Evolutionary conservation across 2,329 filamentous ascomycete genomes (phyloP).

Genomic region (Epichloe amarillans): DNA sequence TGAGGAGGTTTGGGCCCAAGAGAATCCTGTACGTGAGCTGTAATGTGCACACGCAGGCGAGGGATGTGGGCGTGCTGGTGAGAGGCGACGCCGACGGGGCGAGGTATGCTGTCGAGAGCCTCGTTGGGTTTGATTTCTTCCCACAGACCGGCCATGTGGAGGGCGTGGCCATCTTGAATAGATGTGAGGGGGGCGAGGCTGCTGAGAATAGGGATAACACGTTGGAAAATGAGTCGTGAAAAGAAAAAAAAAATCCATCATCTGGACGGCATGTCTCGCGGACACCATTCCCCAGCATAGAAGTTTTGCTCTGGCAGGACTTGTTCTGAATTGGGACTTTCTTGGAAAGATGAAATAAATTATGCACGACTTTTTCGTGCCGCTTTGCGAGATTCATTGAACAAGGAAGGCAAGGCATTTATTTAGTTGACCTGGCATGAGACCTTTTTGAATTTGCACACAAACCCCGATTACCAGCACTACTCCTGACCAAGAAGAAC

Average conservation of each 20-base stretch:
- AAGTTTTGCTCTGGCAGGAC: neutral
- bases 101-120: constrained; percentile 75
- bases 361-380: too few relatives aligned
- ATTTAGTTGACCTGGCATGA: neutral
- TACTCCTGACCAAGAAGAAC: constrained; percentile 35
- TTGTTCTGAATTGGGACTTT: too few relatives aligned
- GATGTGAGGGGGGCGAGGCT: constrained; percentile 30
- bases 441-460: neutral
- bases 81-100: constrained; percentile 41
- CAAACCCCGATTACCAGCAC: neutral
- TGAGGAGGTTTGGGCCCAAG: constrained; percentile 63
- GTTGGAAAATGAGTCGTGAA: neutral
- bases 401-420: too few relatives aligned
- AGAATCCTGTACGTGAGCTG: constrained; percentile 91
- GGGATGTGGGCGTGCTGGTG: constrained; percentile 82
- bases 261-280: too few relatives aligned
- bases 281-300: neutral
- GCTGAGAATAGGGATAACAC: neutral
- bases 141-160: constrained; percentile 69
- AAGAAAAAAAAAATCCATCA: too few relatives aligned
- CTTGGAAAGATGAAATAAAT: too few relatives aligned
- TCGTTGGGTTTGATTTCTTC: constrained; percentile 94
- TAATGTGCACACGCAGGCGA: constrained; percentile 93
- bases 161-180: constrained; percentile 51
- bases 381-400: too few relatives aligned